Percentiles rank a stretch among this genome's conserved stretches.
Evolutionary conservation across 441 rosid genomes (phyloP).

Genomic region (Omphalea diandra): DNA sequence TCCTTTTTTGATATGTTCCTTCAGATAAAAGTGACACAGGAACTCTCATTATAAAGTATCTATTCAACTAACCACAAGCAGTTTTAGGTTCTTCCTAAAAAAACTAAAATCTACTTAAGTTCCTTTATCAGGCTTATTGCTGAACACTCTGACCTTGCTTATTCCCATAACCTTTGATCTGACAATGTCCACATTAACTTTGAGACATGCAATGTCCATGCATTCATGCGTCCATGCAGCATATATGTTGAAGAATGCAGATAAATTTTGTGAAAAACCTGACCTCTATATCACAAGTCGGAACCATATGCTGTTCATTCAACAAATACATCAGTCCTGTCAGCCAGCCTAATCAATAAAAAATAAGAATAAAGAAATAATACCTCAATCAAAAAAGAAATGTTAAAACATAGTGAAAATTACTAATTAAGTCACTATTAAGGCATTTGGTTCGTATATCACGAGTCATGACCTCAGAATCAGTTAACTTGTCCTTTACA

Average conservation of each 20-base stretch:
- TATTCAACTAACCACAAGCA: background rate
- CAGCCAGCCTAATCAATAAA: conserved; percentile 74
- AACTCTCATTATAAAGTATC: background rate
- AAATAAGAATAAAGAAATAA: conserved; percentile 48
- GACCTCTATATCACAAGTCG: conserved; percentile 77
- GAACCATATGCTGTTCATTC: conserved; percentile 78
- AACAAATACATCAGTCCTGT: conserved; percentile 75
- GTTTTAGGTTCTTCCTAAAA: background rate
- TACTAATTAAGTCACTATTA: background rate
- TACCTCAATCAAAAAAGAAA: conserved; percentile 32
- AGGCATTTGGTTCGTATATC: conserved; percentile 6
- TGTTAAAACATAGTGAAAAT: conserved; percentile 5
- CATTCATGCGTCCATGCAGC: background rate
- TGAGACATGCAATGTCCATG: background rate
- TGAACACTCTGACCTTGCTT: conserved; percentile 1
- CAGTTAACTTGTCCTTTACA: background rate
- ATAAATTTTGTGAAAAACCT: conserved; percentile 35
- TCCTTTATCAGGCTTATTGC: background rate
- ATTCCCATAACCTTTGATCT: conserved; percentile 2
- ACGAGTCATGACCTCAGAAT: background rate
- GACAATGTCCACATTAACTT: background rate
- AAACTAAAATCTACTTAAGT: background rate
- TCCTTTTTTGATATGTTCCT: too few relatives aligned
- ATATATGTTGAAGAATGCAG: background rate
- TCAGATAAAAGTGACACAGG: background rate